Evolutionary conservation across 2,329 filamentous ascomycete species (phyloP).

Genomic region (Niveomyces coronatus): DNA sequence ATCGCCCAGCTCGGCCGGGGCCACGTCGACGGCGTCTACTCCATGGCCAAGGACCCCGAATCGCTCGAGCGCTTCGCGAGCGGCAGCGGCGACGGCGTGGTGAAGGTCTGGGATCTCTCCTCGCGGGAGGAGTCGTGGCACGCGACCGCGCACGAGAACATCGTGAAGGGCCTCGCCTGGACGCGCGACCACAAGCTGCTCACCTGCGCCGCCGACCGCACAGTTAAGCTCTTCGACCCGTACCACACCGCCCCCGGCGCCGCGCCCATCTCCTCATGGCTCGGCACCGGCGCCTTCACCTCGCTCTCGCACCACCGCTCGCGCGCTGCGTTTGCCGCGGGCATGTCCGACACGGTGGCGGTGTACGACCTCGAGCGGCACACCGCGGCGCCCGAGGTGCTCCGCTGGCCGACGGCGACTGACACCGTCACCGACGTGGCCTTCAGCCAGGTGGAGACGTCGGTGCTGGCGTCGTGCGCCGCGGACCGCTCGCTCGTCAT

Average conservation of each 20-base stretch:
- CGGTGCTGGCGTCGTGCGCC: conserved; percentile 74
- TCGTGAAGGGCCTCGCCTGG: conserved; percentile 87
- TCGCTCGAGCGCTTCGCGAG: conserved; percentile 67
- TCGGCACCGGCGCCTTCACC: conserved; percentile 75
- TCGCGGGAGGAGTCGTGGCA: conserved; percentile 66
- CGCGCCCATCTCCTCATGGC: conserved; percentile 72
- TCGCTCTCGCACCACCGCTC: conserved; percentile 74
- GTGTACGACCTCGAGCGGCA: conserved; percentile 82
- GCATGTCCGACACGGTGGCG: conserved; percentile 67
- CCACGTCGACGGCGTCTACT: conserved; percentile 81
- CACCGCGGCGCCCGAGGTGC: conserved; percentile 68
- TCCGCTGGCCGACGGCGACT: conserved; percentile 77
- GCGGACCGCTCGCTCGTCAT: conserved; percentile 80
- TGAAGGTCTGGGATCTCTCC: conserved; percentile 83
- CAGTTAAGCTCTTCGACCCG: conserved; percentile 85
- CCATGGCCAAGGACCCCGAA: conserved; percentile 68
- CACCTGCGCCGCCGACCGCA: conserved; percentile 76
- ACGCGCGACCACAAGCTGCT: conserved; percentile 76
- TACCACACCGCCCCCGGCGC: conserved; percentile 61
- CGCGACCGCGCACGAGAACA: conserved; percentile 77
- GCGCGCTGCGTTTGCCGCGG: conserved; percentile 67
- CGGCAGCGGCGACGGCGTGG: conserved; percentile 80
- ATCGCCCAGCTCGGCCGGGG: conserved; percentile 78
- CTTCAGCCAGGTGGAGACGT: conserved; percentile 93
- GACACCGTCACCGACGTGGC: conserved; percentile 84